These are phyloP conservation scores for Solanum acaule DNA, from an alignment of 257 asterid genomes.

Conservation along the genomic window DNA sequence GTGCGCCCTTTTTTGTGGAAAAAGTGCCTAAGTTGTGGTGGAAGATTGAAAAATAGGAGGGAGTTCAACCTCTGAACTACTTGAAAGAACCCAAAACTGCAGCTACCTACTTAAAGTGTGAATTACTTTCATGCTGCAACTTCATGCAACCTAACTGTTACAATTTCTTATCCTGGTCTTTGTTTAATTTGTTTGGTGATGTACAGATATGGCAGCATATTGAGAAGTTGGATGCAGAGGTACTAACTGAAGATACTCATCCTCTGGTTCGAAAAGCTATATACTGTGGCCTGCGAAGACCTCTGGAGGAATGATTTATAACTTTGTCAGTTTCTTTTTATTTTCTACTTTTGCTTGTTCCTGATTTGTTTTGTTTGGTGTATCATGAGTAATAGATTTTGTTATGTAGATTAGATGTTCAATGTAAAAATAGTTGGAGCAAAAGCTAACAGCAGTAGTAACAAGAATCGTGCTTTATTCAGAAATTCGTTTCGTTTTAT, in stretches of 20 bases:
- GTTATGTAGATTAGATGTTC: background rate
- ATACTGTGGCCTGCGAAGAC: slow-evolving; percentile 67
- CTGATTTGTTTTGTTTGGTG: background rate
- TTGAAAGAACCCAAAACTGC: background rate
- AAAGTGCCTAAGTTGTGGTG: background rate
- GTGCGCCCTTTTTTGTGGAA: background rate
- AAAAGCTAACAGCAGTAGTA: background rate
- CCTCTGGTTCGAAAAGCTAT: slow-evolving; percentile 68
- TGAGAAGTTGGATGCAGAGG: slow-evolving; percentile 76
- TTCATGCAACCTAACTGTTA: background rate
- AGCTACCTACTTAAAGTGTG: background rate
- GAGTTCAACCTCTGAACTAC: background rate
- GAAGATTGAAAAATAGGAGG: background rate
- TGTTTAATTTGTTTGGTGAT: slow-evolving; percentile 1
- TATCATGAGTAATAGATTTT: background rate
- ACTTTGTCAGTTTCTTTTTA: background rate
- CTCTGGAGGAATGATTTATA: slow-evolving; percentile 20
- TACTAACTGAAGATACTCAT: slow-evolving; percentile 61
- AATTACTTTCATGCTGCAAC: background rate
- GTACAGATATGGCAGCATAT: slow-evolving; percentile 75
- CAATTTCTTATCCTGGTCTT: background rate
- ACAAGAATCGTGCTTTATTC: background rate
- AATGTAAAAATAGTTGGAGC: background rate
- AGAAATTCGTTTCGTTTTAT: background rate
- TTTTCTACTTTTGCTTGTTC: background rate